Base-by-base conservation (phyloP, 2,329 filamentous ascomycete genomes). In the Hypomyces perniciosus region DNA sequence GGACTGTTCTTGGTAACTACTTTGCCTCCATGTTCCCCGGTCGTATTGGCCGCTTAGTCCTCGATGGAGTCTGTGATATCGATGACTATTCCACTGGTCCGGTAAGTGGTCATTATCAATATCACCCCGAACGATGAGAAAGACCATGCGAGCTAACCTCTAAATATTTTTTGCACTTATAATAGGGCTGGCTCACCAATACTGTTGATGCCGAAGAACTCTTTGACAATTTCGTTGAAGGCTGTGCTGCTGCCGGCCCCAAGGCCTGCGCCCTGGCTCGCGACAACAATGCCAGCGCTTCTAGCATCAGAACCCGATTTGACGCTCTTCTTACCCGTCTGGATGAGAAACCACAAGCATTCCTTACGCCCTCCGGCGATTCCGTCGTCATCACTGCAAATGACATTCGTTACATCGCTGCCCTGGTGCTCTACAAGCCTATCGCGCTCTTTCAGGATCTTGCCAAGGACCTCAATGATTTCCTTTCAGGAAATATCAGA, bases 41-140 rank as follows among this genome's bases (percentile, higher is more conserved):
- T 1, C 61, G 67, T 3, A 57, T 77, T 7, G 72, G 66, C 0
- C 66, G 72, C 10, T 59, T 77, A 47, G 62, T 75, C 4, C 60
- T 74, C 2, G 72, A 73, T 13, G 70, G 65, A 1, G 65, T 74
- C 2, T 59, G 55, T 12, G 63, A 74, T 50, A 54, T 62, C 0
- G 54, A 68, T 10, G 71, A 74, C 55, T 73, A 72, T 48, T 50
- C 55, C 26, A 59, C 55, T 40, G 56, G 57, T 5, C 33, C 57
- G 1, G 67, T 70, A 56, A 55, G 67, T 60, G 6, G 6, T 34
- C 29, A n/a, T 44, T 5, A n/a, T 26, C 10, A 13, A n/a, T 29
- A 20, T 9, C 5, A 12, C 29, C 10, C 35, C 10, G 10, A 38
- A 38, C 20, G 20, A 20, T 20, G n/a, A 28, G 2, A 20, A 2